Base-by-base conservation (phyloP, 352 stramenopile species). In the Pythium oligandrum region DNA sequence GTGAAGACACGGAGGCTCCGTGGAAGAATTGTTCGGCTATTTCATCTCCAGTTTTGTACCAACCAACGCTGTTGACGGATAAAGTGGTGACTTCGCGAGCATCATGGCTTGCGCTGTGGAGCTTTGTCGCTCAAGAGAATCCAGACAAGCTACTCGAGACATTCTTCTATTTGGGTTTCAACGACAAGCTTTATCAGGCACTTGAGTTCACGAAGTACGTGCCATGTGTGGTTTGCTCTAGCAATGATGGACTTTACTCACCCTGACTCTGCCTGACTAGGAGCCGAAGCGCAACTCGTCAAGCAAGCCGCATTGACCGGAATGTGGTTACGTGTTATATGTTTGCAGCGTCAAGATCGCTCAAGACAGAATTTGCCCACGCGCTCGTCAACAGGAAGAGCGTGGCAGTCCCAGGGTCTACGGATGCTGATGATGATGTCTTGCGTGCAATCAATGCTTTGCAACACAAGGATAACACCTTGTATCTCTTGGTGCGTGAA, bases 81-180 rank as follows among this genome's bases (percentile, higher is more conserved):
- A 79, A 73, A 11, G 51, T 71, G 3, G 70, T 75, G 42, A 52
- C 90, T 12, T 80, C 79, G 4, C 61, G 84, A 3, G 60, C 71
- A 5, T 70, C 76, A 3, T 92, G 82, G 82, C 61, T 88, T 12
- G 78, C 78, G 12, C 83, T 77, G 51, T 90, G 81, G 75, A 81
- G 71, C 48, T 85, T 83, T 47, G 66, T 90, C 3, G 79, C 73
- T 4, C 83, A 90, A 47, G 81, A 89, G 51, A 90, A 90, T 53
- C 79, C 83, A 6, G 67, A 77, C 30, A 80, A 87, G 46, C 60
- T 87, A 37, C 70, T 94, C 39, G 79, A 89, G 59, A 83, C 78
- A 26, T 57, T 94, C 4, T 94, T 89, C 59, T 92, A 88, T 54
- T 52, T 94, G 42, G 83, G 83, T n/a, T 91, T 86, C 55, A 81